phyloP scores from a whole-genome alignment of 2,329 filamentous ascomycete genomes.

The Trichoderma koningii region DNA sequence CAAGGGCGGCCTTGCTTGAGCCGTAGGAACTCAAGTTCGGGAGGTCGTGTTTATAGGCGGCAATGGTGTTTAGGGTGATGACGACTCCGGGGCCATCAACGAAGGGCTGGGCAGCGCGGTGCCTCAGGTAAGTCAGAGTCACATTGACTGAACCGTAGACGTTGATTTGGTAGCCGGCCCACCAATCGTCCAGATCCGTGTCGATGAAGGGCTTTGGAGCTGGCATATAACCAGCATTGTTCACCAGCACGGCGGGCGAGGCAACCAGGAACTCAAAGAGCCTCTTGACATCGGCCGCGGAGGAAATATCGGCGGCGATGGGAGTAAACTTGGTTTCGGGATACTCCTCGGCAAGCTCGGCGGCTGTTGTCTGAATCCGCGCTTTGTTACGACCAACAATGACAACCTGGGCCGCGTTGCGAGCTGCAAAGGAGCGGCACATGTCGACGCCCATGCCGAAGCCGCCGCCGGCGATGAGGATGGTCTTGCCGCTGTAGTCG shows the following conservation, averaged over 20 bases:
- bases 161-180: constrained; percentile 7
- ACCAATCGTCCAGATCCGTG: constrained; percentile 7
- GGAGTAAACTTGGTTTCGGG: neutral
- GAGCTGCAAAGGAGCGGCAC: neutral
- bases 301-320: neutral
- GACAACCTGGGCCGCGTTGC: neutral
- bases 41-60: neutral
- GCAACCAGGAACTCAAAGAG: neutral
- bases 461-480: neutral
- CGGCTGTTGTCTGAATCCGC: neutral
- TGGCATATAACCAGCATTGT: constrained; percentile 1
- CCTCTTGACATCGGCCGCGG: neutral
- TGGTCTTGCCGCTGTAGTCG: constrained; percentile 4
- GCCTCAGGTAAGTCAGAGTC: neutral
- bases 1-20: constrained; percentile 9
- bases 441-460: constrained; percentile 9
- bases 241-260: neutral
- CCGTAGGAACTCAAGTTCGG: neutral
- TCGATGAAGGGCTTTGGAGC: neutral
- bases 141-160: constrained; percentile 4
- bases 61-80: constrained; percentile 6
- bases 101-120: neutral
- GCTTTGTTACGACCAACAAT: constrained; percentile 7
- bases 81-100: neutral
- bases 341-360: neutral